A percentile compares a stretch with the other conserved stretches of the same genome.
These are phyloP conservation scores for Thalia dealbata DNA, from an alignment of 176 grass and related monocot species.

Conservation along the genomic window DNA sequence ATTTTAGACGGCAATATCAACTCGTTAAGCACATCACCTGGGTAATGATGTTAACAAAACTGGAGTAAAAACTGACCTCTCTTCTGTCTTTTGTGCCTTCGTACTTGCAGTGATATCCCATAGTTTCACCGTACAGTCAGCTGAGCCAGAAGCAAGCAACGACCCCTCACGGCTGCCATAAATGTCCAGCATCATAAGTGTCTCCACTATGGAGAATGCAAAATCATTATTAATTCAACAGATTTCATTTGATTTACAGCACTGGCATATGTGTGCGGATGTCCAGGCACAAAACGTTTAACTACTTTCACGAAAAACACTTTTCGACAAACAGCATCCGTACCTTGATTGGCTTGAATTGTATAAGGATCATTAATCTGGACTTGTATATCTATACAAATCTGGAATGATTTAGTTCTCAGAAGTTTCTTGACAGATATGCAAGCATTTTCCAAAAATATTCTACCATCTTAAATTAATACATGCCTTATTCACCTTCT, in stretches of 20 bases:
- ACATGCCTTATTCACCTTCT: too few relatives aligned
- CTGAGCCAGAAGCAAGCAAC: conserved; percentile 90
- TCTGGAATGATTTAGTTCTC: too few relatives aligned
- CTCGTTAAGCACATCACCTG: background rate
- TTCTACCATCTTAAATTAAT: too few relatives aligned
- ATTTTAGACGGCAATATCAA: background rate
- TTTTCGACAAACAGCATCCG: too few relatives aligned
- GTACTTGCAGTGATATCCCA: conserved; percentile 82
- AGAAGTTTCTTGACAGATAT: too few relatives aligned
- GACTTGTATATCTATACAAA: too few relatives aligned
- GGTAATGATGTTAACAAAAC: background rate
- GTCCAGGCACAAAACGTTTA: background rate
- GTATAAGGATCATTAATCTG: too few relatives aligned
- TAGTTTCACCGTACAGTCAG: conserved; percentile 83
- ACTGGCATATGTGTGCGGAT: background rate
- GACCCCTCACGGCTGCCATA: conserved; percentile 72
- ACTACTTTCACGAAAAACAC: background rate
- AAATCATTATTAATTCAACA: background rate
- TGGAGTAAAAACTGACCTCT: conserved; percentile 33
- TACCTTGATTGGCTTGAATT: background rate
- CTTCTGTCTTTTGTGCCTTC: conserved; percentile 69
- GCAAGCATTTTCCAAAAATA: too few relatives aligned
- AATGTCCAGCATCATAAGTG: conserved; percentile 3
- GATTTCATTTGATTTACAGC: background rate
- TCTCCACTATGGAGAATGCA: background rate